Base-by-base conservation (phyloP, 208 protist species). In the Herpetomonas tarakana region DNA sequence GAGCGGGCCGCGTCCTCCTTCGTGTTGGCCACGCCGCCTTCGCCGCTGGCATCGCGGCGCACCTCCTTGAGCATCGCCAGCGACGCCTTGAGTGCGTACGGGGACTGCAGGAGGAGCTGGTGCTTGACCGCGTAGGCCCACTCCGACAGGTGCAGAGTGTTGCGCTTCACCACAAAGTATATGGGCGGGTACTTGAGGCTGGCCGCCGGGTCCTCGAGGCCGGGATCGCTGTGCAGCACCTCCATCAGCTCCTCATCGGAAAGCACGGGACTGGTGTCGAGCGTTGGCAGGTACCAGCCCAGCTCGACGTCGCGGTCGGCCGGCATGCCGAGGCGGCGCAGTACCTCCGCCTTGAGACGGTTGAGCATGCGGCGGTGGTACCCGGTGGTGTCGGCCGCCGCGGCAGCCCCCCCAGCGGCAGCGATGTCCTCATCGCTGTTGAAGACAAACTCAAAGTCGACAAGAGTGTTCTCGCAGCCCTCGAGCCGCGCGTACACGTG, bases 61-160 rank as follows among this genome's bases (percentile, higher is more conserved):
- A 92, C 74, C 70, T 94, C 82, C 22, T 78, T 51, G 47, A 96
- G 73, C 56, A 96, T 46, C 66, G 73, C 80, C 38, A 89, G 72
- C 0, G 71, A 76, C 28, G 85, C 86, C 67, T 84, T 82, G 19
- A 96, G 78, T 18, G 91, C 91, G 66, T 77, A 93, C 11, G 91
- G 91, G 2, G 83, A 93, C 61, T 93, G 87, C 12, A 93, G 75
- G 24, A 96, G 74, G 39, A 96, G 69, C 62, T 94, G 84, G 65
- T 96, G 91, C 65, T 88, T 88, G 52, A 96, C 91, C 12, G 85
- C 85, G 66, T 88, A 93, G 27, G 91, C 91, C 88, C 91, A 96
- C 68, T 96, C 91, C 11, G 83, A 92, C 29, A 96, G 67, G 58
- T 88, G 76, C 22, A 96, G 58, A 27, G 76, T 76, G 54, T 75